Percentiles rank a stretch among this genome's conserved stretches.
These are phyloP conservation scores for Jasminum sambac DNA, from an alignment of 257 asterid genomes.

Conservation along the genomic window DNA sequence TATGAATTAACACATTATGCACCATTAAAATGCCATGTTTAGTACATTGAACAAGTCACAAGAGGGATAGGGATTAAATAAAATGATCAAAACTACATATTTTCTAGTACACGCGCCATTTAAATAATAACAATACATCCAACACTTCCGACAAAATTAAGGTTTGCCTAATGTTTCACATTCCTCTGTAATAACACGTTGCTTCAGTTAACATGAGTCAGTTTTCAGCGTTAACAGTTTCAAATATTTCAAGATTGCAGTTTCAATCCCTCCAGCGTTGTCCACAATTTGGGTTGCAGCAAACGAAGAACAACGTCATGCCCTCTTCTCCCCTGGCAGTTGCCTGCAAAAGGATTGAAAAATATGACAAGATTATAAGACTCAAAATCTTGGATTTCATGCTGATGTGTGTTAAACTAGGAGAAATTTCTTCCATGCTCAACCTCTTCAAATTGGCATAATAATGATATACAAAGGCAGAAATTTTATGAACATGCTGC, in stretches of 20 bases:
- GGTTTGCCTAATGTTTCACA: background rate
- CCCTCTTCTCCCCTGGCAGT: slow-evolving; percentile 97
- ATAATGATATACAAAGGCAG: background rate
- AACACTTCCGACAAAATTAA: background rate
- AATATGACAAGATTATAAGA: background rate
- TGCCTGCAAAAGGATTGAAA: slow-evolving; percentile 61
- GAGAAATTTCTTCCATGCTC: background rate
- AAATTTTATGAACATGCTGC: background rate
- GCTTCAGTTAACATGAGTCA: slow-evolving; percentile 16
- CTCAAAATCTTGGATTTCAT: background rate
- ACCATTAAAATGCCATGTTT: no score
- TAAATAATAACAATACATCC: background rate
- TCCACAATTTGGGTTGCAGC: slow-evolving; percentile 95
- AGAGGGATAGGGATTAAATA: no score
- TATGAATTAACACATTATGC: no score
- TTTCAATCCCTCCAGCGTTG: slow-evolving; percentile 86
- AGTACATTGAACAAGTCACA: no score
- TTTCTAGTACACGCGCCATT: background rate
- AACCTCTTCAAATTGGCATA: background rate
- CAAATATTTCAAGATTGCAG: background rate
- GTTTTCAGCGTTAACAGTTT: slow-evolving; percentile 16
- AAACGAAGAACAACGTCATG: slow-evolving; percentile 87
- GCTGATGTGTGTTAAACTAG: background rate
- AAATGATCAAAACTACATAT: background rate
- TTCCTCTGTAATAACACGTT: background rate